Percentiles rank a stretch among this genome's conserved stretches.
Evolutionary conservation across 345 rosid species (phyloP).

Genomic region (Turnera subulata): DNA sequence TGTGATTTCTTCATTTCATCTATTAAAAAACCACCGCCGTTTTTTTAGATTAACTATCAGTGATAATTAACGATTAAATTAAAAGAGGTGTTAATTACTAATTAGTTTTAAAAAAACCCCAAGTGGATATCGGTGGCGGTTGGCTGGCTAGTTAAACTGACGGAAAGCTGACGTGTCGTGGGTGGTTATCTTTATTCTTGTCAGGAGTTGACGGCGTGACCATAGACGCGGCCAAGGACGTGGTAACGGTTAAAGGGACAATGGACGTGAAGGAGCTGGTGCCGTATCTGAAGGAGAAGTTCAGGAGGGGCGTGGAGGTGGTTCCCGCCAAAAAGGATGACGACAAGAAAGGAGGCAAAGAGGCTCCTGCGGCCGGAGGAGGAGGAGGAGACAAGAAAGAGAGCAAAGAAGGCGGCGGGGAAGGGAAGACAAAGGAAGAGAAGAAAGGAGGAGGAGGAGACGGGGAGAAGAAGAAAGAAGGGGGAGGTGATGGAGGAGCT

Average conservation of each 20-base stretch:
- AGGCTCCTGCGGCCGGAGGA: slow-evolving; percentile 16
- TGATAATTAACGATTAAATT: not conserved
- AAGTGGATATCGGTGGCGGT: not conserved
- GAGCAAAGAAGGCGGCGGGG: too few relatives aligned
- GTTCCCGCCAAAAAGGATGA: slow-evolving; percentile 52
- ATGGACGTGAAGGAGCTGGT: slow-evolving; percentile 52
- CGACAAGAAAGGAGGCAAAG: slow-evolving; percentile 11
- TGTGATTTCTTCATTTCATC: too few relatives aligned
- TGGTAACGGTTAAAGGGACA: slow-evolving; percentile 69
- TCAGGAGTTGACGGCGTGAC: slow-evolving; percentile 63
- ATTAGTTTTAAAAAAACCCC: not conserved
- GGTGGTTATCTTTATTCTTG: not conserved
- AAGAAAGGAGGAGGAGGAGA: too few relatives aligned
- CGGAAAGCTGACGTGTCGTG: slow-evolving; percentile 13
- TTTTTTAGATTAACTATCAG: not conserved
- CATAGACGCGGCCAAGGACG: slow-evolving; percentile 57
- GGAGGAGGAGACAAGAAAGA: slow-evolving; percentile 7
- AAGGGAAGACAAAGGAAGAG: too few relatives aligned
- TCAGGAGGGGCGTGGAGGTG: slow-evolving; percentile 62
- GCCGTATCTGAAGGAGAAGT: slow-evolving; percentile 51
- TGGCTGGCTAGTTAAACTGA: slow-evolving; percentile 5
- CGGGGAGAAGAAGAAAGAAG: too few relatives aligned
- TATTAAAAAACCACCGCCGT: too few relatives aligned
- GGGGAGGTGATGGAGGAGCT: too few relatives aligned
- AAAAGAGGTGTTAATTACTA: not conserved